Evolutionary conservation across 345 rosid species (phyloP).

Genomic region (Hypericum androsaemum): DNA sequence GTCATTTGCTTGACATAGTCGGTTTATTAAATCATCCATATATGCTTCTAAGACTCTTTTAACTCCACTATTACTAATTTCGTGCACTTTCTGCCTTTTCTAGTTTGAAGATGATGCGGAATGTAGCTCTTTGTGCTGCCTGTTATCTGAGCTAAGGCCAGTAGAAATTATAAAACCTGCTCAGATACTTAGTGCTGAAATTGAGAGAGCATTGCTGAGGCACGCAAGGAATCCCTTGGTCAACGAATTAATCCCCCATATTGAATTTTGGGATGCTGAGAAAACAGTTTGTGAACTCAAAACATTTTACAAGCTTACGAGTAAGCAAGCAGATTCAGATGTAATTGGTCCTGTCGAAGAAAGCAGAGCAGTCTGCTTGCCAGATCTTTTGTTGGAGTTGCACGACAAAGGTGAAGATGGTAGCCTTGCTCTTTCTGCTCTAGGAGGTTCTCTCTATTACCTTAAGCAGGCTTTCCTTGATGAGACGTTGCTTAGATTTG

Average conservation of each 20-base stretch:
- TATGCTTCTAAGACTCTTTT: not conserved
- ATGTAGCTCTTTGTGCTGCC: slow-evolving; percentile 63
- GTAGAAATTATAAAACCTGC: slow-evolving; percentile 91
- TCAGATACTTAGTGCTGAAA: slow-evolving; percentile 53
- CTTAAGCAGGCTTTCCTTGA: slow-evolving; percentile 82
- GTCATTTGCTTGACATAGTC: not conserved
- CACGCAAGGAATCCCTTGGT: slow-evolving; percentile 82
- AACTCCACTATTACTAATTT: slow-evolving; percentile 1
- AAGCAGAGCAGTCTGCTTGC: slow-evolving; percentile 34
- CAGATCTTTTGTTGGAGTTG: slow-evolving; percentile 45
- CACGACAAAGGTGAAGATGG: slow-evolving; percentile 42
- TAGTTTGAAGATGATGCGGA: slow-evolving; percentile 82
- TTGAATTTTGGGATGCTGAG: slow-evolving; percentile 86
- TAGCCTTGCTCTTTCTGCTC: slow-evolving; percentile 77
- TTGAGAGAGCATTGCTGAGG: slow-evolving; percentile 65
- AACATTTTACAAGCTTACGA: slow-evolving; percentile 33
- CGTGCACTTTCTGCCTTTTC: slow-evolving; percentile 10
- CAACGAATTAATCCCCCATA: slow-evolving; percentile 63
- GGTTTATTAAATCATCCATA: not conserved
- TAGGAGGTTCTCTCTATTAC: slow-evolving; percentile 89
- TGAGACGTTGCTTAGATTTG: slow-evolving; percentile 82
- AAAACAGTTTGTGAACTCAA: slow-evolving; percentile 60
- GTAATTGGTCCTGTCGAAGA: slow-evolving; percentile 16
- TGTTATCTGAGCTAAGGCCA: slow-evolving; percentile 80
- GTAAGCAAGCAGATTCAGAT: slow-evolving; percentile 26